These are phyloP conservation scores for Saccharum officinarum DNA, from an alignment of 176 grass and related monocot species.

Conservation along the genomic window DNA sequence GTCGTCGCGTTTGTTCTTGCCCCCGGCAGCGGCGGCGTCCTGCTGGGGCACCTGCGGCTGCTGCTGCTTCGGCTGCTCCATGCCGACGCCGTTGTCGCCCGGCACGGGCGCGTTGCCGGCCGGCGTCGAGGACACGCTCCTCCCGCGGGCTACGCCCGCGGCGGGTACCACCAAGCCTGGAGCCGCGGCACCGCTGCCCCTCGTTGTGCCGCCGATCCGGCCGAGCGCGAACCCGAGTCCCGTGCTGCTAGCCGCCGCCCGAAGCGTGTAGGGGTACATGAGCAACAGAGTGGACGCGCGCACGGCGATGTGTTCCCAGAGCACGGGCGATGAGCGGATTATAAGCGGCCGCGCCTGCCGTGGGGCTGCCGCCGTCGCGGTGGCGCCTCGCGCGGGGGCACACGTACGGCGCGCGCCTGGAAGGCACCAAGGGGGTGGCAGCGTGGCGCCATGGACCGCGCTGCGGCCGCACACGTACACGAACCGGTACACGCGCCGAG, in stretches of 20 bases:
- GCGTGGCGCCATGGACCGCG: not conserved
- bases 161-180: not conserved
- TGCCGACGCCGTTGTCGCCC: conserved; percentile 37
- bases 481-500: not conserved
- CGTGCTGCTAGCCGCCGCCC: conserved; percentile 30
- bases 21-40: not conserved
- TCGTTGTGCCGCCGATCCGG: not conserved
- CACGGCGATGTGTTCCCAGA: not conserved
- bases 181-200: not conserved
- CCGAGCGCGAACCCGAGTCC: conserved; percentile 35
- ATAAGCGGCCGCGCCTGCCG: not conserved
- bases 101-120: conserved; percentile 8
- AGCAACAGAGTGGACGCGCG: not conserved
- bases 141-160: not conserved
- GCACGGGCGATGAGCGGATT: not conserved
- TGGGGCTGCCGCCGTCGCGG: not conserved
- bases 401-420: not conserved
- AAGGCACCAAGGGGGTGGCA: not conserved
- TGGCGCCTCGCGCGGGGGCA: conserved; percentile 3
- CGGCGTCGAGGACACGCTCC: conserved; percentile 36
- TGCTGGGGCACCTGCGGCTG: not conserved
- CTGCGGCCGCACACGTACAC: not conserved
- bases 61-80: conserved; percentile 31
- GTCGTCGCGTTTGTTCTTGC: conserved; percentile 5
- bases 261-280: conserved; percentile 42